Evolutionary conservation across 768 basidiomycete genomes (phyloP), one percentile per base, ranked within the genome.

Genomic region (Cystofilobasidium bisporidii): DNA sequence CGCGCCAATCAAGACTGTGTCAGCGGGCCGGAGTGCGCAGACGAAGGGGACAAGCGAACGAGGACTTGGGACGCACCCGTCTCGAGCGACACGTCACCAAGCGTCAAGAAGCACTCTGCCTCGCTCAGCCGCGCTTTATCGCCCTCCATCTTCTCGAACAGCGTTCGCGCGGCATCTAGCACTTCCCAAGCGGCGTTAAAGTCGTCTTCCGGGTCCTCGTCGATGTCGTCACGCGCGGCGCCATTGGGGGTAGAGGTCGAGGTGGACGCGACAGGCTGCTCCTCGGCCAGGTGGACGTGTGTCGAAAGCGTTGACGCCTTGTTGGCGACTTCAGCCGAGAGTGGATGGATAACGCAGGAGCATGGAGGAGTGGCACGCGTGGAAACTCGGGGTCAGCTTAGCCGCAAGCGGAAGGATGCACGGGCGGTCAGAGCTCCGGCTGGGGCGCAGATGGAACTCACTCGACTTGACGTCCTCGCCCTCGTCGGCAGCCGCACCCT

Each of bases 151-250:
- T 87, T 87, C 71, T 86, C 84, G 73, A 89, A 92, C 68, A 94
- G 86, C 15, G 86, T 84, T 47, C 93, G 82, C 26, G 94, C 93
- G 65, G 94, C 84, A 72, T 99, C 96, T n/a, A 99, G 81, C 3
- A 94, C 87, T 74, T 96, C 89, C 92, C 94, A 99, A 17, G 96
- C 91, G 30, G 90, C 91, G 71, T 94, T 96, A 77, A 96, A 96
- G 73, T 98, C 96, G 72, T 99, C 96, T 73, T 96, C 94, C 0
- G 89, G 90, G 47, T 75, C 76, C 20, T 75, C 78, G 26, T 64
- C 40, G 26, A 50, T 41, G 36, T 63, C 68, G 22, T 33, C 61
- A 2, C 17, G 62, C n/a, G 40, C 17, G n/a, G 26, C 32, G 30
- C 48, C 61, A 43, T 60, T 8, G 28, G 32, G 9, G 53, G 43